Percentiles rank a stretch among this genome's conserved stretches.
Conservation (phyloP, 2,329 filamentous ascomycete species). For the Sclerotinia nivalis region DNA sequence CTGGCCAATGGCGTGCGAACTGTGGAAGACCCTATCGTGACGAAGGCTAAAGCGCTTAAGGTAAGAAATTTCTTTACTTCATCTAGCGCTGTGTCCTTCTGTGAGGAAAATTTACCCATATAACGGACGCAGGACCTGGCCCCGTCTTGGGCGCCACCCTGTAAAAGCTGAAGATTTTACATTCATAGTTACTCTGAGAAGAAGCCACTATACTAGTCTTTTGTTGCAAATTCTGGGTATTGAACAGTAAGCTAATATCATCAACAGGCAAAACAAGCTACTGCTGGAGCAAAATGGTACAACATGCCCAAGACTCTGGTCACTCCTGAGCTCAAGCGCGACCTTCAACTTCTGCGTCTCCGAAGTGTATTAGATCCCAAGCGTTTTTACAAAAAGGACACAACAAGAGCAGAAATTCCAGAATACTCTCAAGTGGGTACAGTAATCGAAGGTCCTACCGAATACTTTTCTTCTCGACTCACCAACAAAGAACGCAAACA, state of each 20-base stretch:
- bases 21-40: constrained; percentile 54
- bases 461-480: constrained; percentile 79
- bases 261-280: constrained; percentile 50
- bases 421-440: constrained; percentile 85
- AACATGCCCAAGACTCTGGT: constrained; percentile 81
- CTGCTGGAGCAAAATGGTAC: constrained; percentile 83
- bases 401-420: constrained; percentile 65
- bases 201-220: constrained; percentile 25
- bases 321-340: constrained; percentile 82
- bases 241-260: constrained; percentile 30
- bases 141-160: constrained; percentile 80
- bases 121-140: constrained; percentile 72
- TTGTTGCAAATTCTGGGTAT: constrained; percentile 24
- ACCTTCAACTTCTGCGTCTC: constrained; percentile 88
- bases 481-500: constrained; percentile 84
- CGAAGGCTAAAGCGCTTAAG: constrained; percentile 51
- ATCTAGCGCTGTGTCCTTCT: constrained; percentile 40
- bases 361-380: constrained; percentile 86
- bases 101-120: constrained; percentile 80
- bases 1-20: constrained; percentile 51
- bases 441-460: constrained; percentile 83
- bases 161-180: constrained; percentile 61
- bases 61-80: constrained; percentile 45
- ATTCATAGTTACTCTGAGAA: constrained; percentile 73
- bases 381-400: constrained; percentile 64